A percentile compares a stretch with the other conserved stretches of the same genome.
These are phyloP conservation scores for Cryptomeria japonica DNA, from an alignment of 75 land plant species.

Conservation along the genomic window DNA sequence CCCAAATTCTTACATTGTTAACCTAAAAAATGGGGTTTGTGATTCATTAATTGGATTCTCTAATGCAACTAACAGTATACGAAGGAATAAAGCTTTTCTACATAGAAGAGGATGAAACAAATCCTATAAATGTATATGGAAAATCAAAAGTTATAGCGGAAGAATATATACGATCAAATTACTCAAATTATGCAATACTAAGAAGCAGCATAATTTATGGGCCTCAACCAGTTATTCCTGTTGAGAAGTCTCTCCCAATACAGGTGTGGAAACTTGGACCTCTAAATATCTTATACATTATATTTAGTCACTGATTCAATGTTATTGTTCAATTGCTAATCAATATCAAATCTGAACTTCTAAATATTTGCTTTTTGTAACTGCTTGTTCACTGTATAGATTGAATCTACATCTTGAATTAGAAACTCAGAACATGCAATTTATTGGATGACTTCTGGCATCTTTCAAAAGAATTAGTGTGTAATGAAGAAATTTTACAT, in stretches of 20 bases:
- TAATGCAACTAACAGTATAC: constrained; percentile 56
- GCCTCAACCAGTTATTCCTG: constrained; percentile 79
- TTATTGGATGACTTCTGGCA: not conserved
- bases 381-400: not conserved
- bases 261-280: constrained; percentile 51
- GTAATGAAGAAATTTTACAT: not conserved
- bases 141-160: constrained; percentile 86
- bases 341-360: not conserved
- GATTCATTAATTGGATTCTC: not conserved
- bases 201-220: constrained; percentile 97
- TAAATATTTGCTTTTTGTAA: not conserved
- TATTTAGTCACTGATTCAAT: not conserved
- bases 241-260: constrained; percentile 84
- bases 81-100: constrained; percentile 88
- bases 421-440: not conserved
- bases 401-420: not conserved
- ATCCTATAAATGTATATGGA: constrained; percentile 92
- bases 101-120: constrained; percentile 84
- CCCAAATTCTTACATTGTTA: not conserved
- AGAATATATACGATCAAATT: constrained; percentile 46
- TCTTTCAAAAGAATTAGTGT: not conserved
- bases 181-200: constrained; percentile 68
- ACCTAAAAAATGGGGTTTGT: not conserved
- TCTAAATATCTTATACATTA: not conserved
- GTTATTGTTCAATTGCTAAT: not conserved